Evolutionary conservation across 768 basidiomycete species (phyloP), one percentile per base, ranked within the genome.

Genomic region (Phylloporus scabripes): DNA sequence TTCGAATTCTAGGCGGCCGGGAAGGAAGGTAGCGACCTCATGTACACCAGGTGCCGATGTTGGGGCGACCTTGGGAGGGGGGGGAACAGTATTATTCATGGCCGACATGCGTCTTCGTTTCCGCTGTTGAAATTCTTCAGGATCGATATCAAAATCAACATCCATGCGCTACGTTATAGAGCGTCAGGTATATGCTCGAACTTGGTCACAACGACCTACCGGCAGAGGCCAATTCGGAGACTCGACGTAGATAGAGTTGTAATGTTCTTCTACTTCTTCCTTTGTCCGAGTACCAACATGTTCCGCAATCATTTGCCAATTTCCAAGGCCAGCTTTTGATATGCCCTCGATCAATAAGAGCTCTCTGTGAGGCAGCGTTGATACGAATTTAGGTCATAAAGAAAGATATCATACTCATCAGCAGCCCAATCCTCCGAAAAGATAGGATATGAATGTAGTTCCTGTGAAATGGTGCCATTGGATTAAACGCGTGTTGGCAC

Each of bases 1-100:
- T 63, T 99, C 95, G 63, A 99, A 99, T 67, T 99, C 95, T 31
- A 99, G 76, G n/a, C 95, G 84, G 14, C 95, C 95, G 8, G 95
- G 95, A 62, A 99, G 85, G 70, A 86, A 98, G 0, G 86, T 87
- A 14, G 86, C 82, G 34, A 98, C 78, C 70, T 99, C 95, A 65
- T 97, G 95, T 14, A 90, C 82, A 4, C 82, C 91, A 3, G 95
- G 95, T 0, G 86, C 82, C 6, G 95, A 98, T 6, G 87, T 90
- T 4, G 93, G 87, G 1, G 87, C 77, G 2, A 82, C 75, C 62
- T 90, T 90, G 26, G 84, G 79, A 40, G 81, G 72, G 14, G 80
- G 72, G 7, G 73, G 73, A 5, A 69, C 71, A 40, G 74, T 72
- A 24, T 76, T 75, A 56, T 80, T 83, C 81, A 97, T 82, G 8